Percentiles rank a stretch among this genome's conserved stretches.
These are phyloP conservation scores for Pseudocercospora ulei DNA, from an alignment of 2,329 filamentous ascomycete species.

Conservation along the genomic window DNA sequence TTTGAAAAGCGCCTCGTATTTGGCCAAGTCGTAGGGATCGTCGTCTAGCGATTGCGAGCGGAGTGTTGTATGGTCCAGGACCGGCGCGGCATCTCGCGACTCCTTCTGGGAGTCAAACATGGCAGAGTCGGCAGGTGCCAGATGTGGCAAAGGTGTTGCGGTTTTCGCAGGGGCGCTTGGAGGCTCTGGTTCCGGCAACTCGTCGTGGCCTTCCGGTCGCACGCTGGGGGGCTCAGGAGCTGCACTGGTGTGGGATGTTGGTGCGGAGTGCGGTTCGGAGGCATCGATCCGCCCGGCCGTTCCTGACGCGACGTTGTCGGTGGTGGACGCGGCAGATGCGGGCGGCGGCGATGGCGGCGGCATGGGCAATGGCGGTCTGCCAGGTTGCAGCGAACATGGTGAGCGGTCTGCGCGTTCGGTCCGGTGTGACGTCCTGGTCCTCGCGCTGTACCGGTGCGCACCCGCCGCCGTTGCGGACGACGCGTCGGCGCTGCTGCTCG, in stretches of 20 bases:
- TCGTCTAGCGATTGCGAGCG: conserved; percentile 31
- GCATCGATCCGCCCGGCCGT: background rate
- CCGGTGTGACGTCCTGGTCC: conserved; percentile 22
- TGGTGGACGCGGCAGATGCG: conserved; percentile 15
- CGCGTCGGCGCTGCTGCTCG: conserved; percentile 6
- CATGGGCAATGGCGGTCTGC: conserved; percentile 4
- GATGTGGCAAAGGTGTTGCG: background rate
- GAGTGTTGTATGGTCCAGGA: conserved; percentile 7
- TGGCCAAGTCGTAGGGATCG: conserved; percentile 40
- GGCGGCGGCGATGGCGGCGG: conserved; percentile 26
- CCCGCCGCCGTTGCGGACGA: conserved; percentile 18
- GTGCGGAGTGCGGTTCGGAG: background rate
- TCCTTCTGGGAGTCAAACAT: background rate
- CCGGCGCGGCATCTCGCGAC: too few relatives aligned
- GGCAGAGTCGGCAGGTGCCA: background rate
- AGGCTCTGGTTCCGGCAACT: conserved; percentile 2
- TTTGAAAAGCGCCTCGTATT: conserved; percentile 45
- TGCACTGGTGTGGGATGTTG: background rate
- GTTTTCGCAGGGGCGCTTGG: background rate
- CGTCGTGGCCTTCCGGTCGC: background rate
- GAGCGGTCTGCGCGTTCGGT: conserved; percentile 19
- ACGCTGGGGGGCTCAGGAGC: background rate
- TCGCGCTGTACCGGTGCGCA: conserved; percentile 24
- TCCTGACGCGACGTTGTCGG: conserved; percentile 1
- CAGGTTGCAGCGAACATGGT: conserved; percentile 17